phyloP scores from a whole-genome alignment of 169 alveolate genomes.

The Neospora caninum region DNA sequence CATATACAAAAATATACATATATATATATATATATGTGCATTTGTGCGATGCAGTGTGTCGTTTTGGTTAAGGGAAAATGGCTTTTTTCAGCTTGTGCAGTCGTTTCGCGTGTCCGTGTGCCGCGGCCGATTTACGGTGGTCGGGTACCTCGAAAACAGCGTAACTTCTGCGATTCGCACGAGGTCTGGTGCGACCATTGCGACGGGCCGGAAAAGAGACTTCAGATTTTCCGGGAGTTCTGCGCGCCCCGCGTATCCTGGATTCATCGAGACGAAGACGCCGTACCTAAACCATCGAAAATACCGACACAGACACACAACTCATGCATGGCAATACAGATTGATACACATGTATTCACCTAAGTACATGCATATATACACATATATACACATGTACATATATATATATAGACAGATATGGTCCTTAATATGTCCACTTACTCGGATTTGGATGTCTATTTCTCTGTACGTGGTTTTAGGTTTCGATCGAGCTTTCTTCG shows the following conservation, averaged over 20 bases:
- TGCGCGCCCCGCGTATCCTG: slow-evolving; percentile 96
- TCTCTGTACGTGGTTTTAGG: too few species aligned
- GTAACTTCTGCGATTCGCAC: slow-evolving; percentile 94
- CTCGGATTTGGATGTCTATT: too few species aligned
- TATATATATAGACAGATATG: not conserved
- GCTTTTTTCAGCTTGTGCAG: too few species aligned
- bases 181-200: slow-evolving; percentile 98
- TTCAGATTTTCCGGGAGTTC: slow-evolving; percentile 97
- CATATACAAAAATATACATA: too few species aligned
- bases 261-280: slow-evolving; percentile 94
- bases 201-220: slow-evolving; percentile 95
- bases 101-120: too few species aligned
- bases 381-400: not conserved
- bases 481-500: too few species aligned
- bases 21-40: too few species aligned
- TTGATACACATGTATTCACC: not conserved
- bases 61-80: too few species aligned
- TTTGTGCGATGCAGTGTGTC: too few species aligned
- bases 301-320: not conserved
- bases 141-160: slow-evolving; percentile 77
- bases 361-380: not conserved
- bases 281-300: slow-evolving; percentile 65
- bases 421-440: too few species aligned
- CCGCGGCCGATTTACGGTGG: too few species aligned
- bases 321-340: not conserved